A percentile compares a stretch with the other conserved stretches of the same genome.
phyloP scores from a whole-genome alignment of 2,329 filamentous ascomycete species.

The Incumbomyces lentus region DNA sequence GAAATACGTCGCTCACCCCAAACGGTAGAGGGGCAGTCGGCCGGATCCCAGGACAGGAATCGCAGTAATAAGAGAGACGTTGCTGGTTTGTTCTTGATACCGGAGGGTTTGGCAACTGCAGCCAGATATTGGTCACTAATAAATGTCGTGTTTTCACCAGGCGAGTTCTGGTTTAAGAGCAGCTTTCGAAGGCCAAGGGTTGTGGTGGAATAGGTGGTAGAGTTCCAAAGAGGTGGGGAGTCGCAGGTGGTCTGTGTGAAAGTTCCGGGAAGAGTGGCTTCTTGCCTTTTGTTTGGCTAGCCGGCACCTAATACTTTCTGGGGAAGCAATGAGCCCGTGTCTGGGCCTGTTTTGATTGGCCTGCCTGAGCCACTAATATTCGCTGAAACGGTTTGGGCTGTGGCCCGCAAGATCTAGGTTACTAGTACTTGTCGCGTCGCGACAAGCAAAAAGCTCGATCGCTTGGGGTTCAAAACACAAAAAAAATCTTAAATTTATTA shows the following conservation, averaged over 20 bases:
- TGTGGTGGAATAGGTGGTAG: neutral
- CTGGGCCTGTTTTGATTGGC: neutral
- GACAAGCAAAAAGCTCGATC: neutral
- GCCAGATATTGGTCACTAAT: neutral
- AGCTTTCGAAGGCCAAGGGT: neutral
- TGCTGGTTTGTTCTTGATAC: neutral
- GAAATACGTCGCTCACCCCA: too few species aligned
- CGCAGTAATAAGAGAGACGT: neutral
- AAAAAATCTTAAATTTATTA: neutral
- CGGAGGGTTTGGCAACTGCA: neutral
- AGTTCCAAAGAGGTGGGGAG: constrained; percentile 2
- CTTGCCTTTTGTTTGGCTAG: neutral
- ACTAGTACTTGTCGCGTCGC: neutral
- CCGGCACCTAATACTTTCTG: neutral
- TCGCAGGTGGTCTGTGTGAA: neutral
- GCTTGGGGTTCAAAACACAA: neutral
- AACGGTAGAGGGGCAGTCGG: constrained; percentile 1
- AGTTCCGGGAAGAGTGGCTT: neutral
- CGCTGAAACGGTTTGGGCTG: too few species aligned
- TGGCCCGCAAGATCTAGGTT: neutral
- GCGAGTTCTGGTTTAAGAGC: neutral
- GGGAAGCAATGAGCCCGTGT: neutral
- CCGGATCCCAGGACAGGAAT: neutral
- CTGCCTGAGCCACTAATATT: neutral
- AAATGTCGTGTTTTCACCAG: neutral